Conservation (phyloP, 495 filamentous ascomycete species). For the Parathielavia appendiculata region DNA sequence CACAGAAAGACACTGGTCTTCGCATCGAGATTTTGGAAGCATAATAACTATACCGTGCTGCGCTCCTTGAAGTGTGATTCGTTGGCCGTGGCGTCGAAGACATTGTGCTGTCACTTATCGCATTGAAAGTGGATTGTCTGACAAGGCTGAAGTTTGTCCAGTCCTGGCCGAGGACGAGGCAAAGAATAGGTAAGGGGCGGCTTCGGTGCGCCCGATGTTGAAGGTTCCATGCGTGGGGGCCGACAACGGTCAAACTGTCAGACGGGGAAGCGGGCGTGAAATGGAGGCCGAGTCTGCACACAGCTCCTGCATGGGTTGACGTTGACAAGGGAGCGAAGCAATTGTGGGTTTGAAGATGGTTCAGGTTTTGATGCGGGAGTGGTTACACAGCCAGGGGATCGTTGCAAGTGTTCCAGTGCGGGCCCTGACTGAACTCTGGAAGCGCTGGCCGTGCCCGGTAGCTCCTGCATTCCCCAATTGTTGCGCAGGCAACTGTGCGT, state of each 20-base stretch:
- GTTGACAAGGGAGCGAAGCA: neutral
- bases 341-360: neutral
- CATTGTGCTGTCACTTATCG: conserved; percentile 2
- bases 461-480: too few species aligned
- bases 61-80: conserved; percentile 12
- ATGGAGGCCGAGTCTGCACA: neutral
- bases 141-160: neutral
- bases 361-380: neutral
- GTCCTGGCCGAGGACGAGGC: too few species aligned
- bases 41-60: conserved; percentile 14
- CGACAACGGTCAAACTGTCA: neutral
- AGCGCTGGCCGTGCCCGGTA: too few species aligned
- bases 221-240: neutral
- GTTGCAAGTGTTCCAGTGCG: neutral
- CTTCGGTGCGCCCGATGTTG: too few species aligned
- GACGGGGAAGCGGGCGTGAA: neutral
- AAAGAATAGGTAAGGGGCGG: too few species aligned
- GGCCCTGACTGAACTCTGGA: too few species aligned
- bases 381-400: neutral
- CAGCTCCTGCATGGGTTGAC: neutral
- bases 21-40: conserved; percentile 12
- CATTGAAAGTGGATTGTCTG: neutral
- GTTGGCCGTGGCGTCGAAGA: conserved; percentile 13
- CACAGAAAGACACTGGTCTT: conserved; percentile 17
- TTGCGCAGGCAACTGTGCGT: too few species aligned